These are phyloP conservation scores for Endothia cerciana DNA, from an alignment of 2,329 filamentous ascomycete species.

Conservation along the genomic window DNA sequence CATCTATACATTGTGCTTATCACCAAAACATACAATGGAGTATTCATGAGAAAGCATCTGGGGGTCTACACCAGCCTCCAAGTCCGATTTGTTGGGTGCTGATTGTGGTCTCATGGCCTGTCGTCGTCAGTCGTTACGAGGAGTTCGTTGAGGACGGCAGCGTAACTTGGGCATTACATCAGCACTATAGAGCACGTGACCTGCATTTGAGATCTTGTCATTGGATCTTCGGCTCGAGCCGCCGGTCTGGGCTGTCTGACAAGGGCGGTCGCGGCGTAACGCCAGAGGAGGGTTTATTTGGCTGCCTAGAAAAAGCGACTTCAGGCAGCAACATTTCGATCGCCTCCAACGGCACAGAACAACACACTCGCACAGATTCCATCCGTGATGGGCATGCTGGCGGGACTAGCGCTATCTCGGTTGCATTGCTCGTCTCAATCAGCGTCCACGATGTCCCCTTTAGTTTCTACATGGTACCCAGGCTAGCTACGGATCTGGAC, in stretches of 20 bases:
- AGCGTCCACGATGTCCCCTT: background rate
- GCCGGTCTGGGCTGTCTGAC: background rate
- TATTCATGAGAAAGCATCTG: background rate
- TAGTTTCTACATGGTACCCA: background rate
- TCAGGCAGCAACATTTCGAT: conserved; percentile 23
- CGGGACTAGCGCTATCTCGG: background rate
- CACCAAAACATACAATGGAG: background rate
- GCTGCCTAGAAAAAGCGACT: conserved; percentile 16
- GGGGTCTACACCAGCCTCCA: background rate
- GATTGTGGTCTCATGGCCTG: background rate
- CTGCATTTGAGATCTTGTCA: background rate
- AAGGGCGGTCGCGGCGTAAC: conserved; percentile 2
- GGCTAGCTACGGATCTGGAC: background rate
- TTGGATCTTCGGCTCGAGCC: conserved; percentile 7
- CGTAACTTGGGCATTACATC: background rate
- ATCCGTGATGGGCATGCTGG: background rate
- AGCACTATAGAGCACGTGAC: background rate
- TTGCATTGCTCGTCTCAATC: background rate
- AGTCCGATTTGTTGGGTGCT: background rate
- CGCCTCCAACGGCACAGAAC: background rate
- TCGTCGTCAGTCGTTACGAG: background rate
- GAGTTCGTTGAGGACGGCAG: background rate
- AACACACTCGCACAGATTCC: background rate
- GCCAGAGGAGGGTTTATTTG: conserved; percentile 4
- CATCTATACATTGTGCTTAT: background rate